These are phyloP conservation scores for Alternaria triticina DNA, from an alignment of 2,329 filamentous ascomycete species.

Conservation along the genomic window DNA sequence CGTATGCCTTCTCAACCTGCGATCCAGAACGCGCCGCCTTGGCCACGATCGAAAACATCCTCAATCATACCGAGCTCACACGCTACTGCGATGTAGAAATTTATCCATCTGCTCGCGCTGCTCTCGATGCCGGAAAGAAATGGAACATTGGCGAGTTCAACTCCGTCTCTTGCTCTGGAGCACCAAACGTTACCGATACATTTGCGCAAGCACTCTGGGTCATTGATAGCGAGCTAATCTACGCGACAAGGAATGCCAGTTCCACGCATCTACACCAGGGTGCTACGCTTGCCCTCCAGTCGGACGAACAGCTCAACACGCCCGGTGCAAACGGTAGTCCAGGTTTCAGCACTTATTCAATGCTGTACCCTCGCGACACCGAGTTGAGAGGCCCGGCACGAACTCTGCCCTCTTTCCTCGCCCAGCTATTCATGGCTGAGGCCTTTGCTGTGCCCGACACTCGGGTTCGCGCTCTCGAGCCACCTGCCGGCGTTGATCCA, in stretches of 20 bases:
- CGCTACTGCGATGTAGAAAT: conserved; percentile 17
- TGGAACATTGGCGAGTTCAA: conserved; percentile 21
- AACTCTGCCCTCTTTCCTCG: conserved; percentile 11
- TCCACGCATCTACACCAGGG: conserved; percentile 12
- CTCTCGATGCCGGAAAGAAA: conserved; percentile 3
- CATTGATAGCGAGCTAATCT: conserved; percentile 15
- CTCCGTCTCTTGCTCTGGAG: conserved; percentile 13
- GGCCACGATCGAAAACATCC: conserved; percentile 16
- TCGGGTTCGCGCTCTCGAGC: not conserved
- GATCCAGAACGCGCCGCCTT: conserved; percentile 2
- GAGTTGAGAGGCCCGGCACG: conserved; percentile 12
- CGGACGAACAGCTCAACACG: conserved; percentile 13
- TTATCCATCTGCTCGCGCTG: conserved; percentile 14
- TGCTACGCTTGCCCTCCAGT: conserved; percentile 14
- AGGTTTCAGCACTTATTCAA: conserved; percentile 15
- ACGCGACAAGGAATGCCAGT: conserved; percentile 12
- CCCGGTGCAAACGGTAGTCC: conserved; percentile 15
- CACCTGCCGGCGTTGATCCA: not conserved
- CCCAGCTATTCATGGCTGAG: conserved; percentile 13
- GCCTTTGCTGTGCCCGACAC: conserved; percentile 2
- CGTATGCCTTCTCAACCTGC: conserved; percentile 14
- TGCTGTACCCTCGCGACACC: conserved; percentile 15
- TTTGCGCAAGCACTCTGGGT: conserved; percentile 20
- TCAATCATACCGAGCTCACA: conserved; percentile 18
- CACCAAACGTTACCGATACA: conserved; percentile 16